These are phyloP conservation scores for Moesziomyces sp. DNA, from an alignment of 1,284 basidiomycete genomes.

Conservation along the genomic window DNA sequence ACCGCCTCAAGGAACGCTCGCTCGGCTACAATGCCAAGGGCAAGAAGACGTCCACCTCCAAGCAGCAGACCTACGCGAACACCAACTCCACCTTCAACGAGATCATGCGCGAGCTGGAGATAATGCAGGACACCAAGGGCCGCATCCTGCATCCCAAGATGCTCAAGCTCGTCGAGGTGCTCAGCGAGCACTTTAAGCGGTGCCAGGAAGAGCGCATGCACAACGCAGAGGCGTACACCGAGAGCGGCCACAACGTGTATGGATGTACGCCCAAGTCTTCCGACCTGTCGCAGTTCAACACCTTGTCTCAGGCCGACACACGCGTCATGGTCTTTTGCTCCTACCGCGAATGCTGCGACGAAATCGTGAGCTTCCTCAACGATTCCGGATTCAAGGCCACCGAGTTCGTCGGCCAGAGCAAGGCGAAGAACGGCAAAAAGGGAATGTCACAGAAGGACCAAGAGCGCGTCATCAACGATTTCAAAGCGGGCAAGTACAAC, in stretches of 20 bases:
- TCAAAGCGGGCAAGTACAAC: slow-evolving; percentile 88
- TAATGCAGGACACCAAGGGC: slow-evolving; percentile 68
- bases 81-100: slow-evolving; percentile 75
- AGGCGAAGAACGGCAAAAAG: slow-evolving; percentile 84
- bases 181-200: slow-evolving; percentile 56
- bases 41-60: slow-evolving; percentile 65
- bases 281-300: slow-evolving; percentile 18
- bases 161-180: slow-evolving; percentile 74
- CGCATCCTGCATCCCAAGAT: slow-evolving; percentile 90
- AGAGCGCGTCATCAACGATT: slow-evolving; percentile 84
- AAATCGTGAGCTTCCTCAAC: slow-evolving; percentile 78
- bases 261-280: slow-evolving; percentile 49
- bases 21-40: slow-evolving; percentile 62
- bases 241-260: slow-evolving; percentile 59
- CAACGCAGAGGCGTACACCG: slow-evolving; percentile 73
- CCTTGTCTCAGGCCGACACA: slow-evolving; percentile 70
- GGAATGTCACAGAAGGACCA: slow-evolving; percentile 93
- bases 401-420: slow-evolving; percentile 93
- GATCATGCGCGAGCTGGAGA: slow-evolving; percentile 76
- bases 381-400: slow-evolving; percentile 73
- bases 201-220: slow-evolving; percentile 71
- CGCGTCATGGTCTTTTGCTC: slow-evolving; percentile 96
- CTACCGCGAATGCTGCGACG: slow-evolving; percentile 87
- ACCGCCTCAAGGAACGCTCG: slow-evolving; percentile 67
- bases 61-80: slow-evolving; percentile 67